Conservation (phyloP, 768 basidiomycete species). For the Mycena rebaudengoi region DNA sequence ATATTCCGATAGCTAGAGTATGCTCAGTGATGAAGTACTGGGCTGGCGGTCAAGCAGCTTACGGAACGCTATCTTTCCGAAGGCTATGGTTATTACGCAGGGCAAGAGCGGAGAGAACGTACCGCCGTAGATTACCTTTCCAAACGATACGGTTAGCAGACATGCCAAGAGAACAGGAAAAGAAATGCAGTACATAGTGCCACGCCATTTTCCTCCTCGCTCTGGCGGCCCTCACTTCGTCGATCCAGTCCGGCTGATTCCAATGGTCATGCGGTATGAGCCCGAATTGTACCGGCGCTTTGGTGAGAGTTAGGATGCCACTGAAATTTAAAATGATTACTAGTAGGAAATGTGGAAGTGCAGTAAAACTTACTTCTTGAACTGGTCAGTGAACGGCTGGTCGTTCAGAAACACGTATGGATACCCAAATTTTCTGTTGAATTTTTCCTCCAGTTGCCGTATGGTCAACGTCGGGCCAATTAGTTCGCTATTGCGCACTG, state of each 20-base stretch:
- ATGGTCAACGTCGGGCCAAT: constrained; percentile 54
- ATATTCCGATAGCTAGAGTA: constrained; percentile 68
- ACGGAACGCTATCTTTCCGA: background rate
- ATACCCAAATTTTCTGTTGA: constrained; percentile 63
- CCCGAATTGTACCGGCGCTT: constrained; percentile 53
- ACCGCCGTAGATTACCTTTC: no score
- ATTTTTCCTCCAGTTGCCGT: constrained; percentile 62
- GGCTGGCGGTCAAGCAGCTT: background rate
- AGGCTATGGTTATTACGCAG: background rate
- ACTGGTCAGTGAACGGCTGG: constrained; percentile 59
- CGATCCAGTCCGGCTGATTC: constrained; percentile 77
- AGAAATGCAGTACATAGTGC: background rate
- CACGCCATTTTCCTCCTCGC: constrained; percentile 60
- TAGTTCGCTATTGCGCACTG: constrained; percentile 50
- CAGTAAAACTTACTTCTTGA: constrained; percentile 49
- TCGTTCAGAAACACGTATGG: constrained; percentile 77
- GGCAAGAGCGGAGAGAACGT: no score
- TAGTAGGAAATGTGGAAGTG: constrained; percentile 29
- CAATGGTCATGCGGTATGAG: constrained; percentile 66
- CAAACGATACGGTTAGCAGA: background rate
- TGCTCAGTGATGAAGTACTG: background rate
- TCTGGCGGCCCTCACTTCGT: constrained; percentile 65
- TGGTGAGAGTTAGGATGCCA: constrained; percentile 20
- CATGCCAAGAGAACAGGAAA: background rate
- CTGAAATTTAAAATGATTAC: background rate